phyloP scores from a whole-genome alignment of 768 basidiomycete species.

The Tricholoma furcatifolium region DNA sequence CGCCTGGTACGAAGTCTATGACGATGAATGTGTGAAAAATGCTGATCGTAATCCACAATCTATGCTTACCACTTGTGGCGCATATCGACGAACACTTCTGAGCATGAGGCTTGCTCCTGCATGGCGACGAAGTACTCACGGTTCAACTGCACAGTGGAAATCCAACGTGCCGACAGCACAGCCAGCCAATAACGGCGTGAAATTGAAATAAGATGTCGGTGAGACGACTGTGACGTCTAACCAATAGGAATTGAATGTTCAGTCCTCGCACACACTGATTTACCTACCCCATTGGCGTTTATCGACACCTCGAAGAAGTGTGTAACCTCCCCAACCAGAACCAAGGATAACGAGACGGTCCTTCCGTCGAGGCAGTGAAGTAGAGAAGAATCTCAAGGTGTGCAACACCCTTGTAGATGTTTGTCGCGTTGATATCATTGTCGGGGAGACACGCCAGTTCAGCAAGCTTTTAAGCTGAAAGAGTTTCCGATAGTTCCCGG shows the following conservation, averaged over 20 bases:
- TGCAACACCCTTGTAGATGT: neutral
- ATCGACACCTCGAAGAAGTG: slow-evolving; percentile 62
- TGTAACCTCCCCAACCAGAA: slow-evolving; percentile 80
- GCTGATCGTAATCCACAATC: neutral
- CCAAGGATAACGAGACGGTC: slow-evolving; percentile 65
- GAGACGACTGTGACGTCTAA: slow-evolving; percentile 67
- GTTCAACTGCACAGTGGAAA: slow-evolving; percentile 77
- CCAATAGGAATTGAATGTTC: neutral
- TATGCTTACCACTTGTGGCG: slow-evolving; percentile 12
- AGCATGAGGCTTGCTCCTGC: neutral
- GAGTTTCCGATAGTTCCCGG: slow-evolving; percentile 10
- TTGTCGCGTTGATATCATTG: slow-evolving; percentile 1
- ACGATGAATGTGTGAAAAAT: neutral
- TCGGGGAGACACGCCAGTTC: neutral
- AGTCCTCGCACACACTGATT: neutral
- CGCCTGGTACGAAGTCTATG: slow-evolving; percentile 63
- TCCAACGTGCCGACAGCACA: slow-evolving; percentile 84
- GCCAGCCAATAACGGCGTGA: slow-evolving; percentile 64
- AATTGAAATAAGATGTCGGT: slow-evolving; percentile 68
- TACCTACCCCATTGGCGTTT: slow-evolving; percentile 68
- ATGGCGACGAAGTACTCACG: slow-evolving; percentile 43
- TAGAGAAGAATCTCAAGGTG: slow-evolving; percentile 1
- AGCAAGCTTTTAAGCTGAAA: neutral
- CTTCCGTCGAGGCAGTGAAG: slow-evolving; percentile 20
- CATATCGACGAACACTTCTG: slow-evolving; percentile 12